Percentiles rank a stretch among this genome's conserved stretches.
Conservation (phyloP, 257 asterid genomes). For the Solanum peruvianum region DNA sequence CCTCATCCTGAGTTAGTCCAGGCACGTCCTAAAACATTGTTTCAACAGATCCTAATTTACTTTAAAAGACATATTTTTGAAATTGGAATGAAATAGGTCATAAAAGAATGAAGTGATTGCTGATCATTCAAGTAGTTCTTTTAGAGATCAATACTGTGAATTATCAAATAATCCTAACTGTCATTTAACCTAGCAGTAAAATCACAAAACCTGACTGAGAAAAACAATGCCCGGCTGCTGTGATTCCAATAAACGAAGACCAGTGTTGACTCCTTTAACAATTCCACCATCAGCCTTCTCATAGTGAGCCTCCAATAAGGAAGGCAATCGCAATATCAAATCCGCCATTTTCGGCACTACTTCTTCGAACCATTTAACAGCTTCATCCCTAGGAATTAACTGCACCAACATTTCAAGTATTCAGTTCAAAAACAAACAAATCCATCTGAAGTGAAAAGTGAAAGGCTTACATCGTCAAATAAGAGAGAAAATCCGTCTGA, state of each 20-base stretch:
- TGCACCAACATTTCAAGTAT: conserved; percentile 2
- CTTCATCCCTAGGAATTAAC: conserved; percentile 52
- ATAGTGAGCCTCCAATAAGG: conserved; percentile 60
- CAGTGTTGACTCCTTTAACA: conserved; percentile 27
- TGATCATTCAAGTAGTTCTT: not conserved
- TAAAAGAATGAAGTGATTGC: not conserved
- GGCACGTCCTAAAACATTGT: not conserved
- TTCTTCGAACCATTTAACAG: conserved; percentile 50
- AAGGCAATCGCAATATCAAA: conserved; percentile 58
- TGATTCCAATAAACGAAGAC: conserved; percentile 59
- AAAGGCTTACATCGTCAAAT: conserved; percentile 56
- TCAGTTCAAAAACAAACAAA: not conserved
- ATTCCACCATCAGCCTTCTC: conserved; percentile 20
- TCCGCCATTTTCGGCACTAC: conserved; percentile 62
- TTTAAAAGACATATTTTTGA: not conserved
- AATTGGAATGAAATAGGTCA: not conserved
- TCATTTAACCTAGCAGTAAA: not conserved
- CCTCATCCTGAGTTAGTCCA: not conserved
- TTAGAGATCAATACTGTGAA: not conserved
- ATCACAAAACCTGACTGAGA: conserved; percentile 54
- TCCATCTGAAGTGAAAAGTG: not conserved
- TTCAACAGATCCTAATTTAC: not conserved
- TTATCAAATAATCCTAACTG: not conserved
- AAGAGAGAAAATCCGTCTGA: conserved; percentile 52
- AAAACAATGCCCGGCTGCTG: conserved; percentile 66